Conservation (phyloP, 805 yeast genomes). For the Pichia nanzhaoensis region DNA sequence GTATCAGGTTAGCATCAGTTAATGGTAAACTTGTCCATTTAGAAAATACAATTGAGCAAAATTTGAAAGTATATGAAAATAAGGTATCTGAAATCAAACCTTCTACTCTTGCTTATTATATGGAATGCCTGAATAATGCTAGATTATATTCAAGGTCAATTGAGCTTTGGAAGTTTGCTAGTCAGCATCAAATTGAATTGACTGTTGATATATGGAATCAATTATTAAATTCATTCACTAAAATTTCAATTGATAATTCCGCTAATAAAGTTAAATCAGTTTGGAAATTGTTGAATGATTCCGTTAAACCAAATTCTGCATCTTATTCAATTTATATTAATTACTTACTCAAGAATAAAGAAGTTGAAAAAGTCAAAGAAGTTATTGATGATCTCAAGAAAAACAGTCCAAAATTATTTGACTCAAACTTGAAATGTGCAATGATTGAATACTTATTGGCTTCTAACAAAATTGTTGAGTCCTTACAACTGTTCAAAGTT, state of each 20-base stretch:
- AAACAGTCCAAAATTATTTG: slow-evolving; percentile 29
- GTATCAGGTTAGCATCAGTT: slow-evolving; percentile 5
- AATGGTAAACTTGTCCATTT: slow-evolving; percentile 10
- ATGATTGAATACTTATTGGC: slow-evolving; percentile 39
- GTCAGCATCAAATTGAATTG: slow-evolving; percentile 27
- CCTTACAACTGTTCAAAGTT: slow-evolving; percentile 25
- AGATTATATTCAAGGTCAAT: slow-evolving; percentile 11
- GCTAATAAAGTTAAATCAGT: slow-evolving; percentile 35
- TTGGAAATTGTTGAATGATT: slow-evolving; percentile 25
- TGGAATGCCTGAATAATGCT: slow-evolving; percentile 14
- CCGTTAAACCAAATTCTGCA: slow-evolving; percentile 38
- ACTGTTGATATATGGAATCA: slow-evolving; percentile 49
- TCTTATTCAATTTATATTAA: slow-evolving; percentile 43
- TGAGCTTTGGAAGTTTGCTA: slow-evolving; percentile 15
- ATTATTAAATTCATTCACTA: slow-evolving; percentile 34
- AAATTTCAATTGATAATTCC: slow-evolving; percentile 21
- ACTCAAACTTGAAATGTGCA: slow-evolving; percentile 37
- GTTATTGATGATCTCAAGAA: slow-evolving; percentile 30
- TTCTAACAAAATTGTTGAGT: slow-evolving; percentile 35
- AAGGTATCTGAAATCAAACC: slow-evolving; percentile 11
- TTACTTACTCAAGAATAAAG: slow-evolving; percentile 37
- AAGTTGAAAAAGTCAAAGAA: slow-evolving; percentile 37
- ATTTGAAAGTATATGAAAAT: slow-evolving; percentile 6
- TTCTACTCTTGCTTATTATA: slow-evolving; percentile 10
- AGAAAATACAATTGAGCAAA: slow-evolving; percentile 6